Base-by-base conservation (phyloP, 345 rosid species). In the Citrus hindsii region DNA sequence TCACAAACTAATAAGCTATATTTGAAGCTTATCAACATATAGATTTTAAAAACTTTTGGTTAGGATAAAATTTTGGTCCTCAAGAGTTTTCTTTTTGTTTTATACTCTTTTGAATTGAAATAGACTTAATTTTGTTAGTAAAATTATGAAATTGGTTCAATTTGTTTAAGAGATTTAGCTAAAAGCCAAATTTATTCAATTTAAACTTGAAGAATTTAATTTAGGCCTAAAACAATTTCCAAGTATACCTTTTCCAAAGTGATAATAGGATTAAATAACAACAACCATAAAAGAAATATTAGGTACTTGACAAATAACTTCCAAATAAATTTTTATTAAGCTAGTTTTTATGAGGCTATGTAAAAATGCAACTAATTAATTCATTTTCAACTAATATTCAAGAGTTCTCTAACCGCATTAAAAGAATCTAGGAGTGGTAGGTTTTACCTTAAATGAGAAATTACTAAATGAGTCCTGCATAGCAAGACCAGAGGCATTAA, bases 391-490 rank as follows among this genome's bases (percentile, higher is more conserved):
- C 12, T 3, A 24, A 60, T 22, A 60, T 27, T 22, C 46, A 24
- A 25, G 24, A 66, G 22, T 35, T 42, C 18, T 25, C 46, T 65
- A 53, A 46, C 25, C n/a, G 62, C 30, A 56, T 37, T 22, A 58
- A 35, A 33, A 22, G 55, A 77, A 38, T 38, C n/a, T 25, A 37
- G 46, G 53, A 56, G 72, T 40, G 14, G 18, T 35, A 60, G 60
- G 62, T 60, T 89, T 83, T 51, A 91, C 98, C 99, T 94, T 94
- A 82, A 88, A 96, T 42, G 98, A 94, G 86, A 96, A 94, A 82
- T 96, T 94, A 82, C 97, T 94, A 84, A 96, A 96, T 3, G 98
- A 96, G 80, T 96, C 92, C 80, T 90, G 88, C 83, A 89, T 91
- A 28, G 94, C 83, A 78, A 88, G 92, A 67, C 83, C 81, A 2